Evolutionary conservation across 140 eudicot species (phyloP), one percentile per base, ranked within the genome.

Genomic region (Cichorium intybus): DNA sequence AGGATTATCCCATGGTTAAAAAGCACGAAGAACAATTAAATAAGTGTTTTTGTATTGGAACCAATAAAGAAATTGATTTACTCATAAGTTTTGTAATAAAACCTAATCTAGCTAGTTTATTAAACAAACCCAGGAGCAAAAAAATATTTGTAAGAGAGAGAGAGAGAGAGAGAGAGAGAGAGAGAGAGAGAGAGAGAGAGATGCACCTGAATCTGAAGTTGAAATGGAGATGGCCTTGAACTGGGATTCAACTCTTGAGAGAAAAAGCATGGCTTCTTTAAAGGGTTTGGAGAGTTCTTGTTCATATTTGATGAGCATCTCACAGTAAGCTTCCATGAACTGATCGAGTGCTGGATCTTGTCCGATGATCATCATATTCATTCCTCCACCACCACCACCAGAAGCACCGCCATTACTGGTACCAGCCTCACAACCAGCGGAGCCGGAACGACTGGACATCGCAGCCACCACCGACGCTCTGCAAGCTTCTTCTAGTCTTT

Each of bases 311-410:
- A 78, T 85, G 45, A 92, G 79, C 99, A 92, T 92, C 78, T 92
- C 99, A 79, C 95, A 92, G 34, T 92, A 92, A 10, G 99, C 99
- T 72, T 92, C 99, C 99, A 92, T 88, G 75, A 92, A 92, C 43
- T 92, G 99, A 81, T 93, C 99, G 33, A 93, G 85, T 18, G 81
- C 83, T 26, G 99, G 99, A 84, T 93, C 99, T 84, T 93, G 78
- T 46, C 82, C 82, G 12, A 72, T 34, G 39, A 63, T 59, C 64
- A 60, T 66, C 54, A 68, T 53, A 55, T 66, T 69, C 53, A 69
- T 37, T 7, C 74, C 68, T 3, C 79, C 75, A 51, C 47, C 70
- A 1, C 73, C 84, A 0, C 95, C 95, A 6, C 17, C 77, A 3
- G n/a, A n/a, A n/a, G 14, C 46, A 10, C 46, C 46, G 17, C 46